These are phyloP conservation scores for Lachancea meyersii DNA, from an alignment of 805 yeast species.

Conservation along the genomic window DNA sequence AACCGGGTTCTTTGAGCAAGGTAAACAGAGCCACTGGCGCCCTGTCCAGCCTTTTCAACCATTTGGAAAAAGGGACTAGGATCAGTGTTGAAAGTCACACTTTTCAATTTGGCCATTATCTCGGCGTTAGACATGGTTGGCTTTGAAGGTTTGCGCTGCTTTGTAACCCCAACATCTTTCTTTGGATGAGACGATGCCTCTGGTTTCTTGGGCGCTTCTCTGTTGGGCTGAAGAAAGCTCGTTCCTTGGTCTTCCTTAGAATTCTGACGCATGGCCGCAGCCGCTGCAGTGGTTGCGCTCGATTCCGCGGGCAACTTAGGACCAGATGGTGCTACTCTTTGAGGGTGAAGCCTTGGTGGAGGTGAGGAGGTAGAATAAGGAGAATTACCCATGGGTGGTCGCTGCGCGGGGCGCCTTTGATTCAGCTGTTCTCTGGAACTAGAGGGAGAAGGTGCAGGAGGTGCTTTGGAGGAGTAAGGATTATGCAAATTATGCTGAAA, in stretches of 20 bases:
- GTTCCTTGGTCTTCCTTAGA: constrained; percentile 8
- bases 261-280: constrained; percentile 17
- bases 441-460: constrained; percentile 12
- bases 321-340: constrained; percentile 7
- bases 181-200: constrained; percentile 11
- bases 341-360: constrained; percentile 23
- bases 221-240: constrained; percentile 20
- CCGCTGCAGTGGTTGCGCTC: constrained; percentile 15
- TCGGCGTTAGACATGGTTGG: constrained; percentile 80
- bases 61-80: constrained; percentile 79
- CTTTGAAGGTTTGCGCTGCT: constrained; percentile 44
- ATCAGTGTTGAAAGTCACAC: constrained; percentile 76
- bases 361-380: constrained; percentile 8
- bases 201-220: constrained; percentile 31
- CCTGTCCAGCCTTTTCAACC: constrained; percentile 89
- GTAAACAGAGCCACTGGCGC: constrained; percentile 95
- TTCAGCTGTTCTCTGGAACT: constrained; percentile 1
- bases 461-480: constrained; percentile 8
- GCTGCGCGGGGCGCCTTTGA: constrained; percentile 18
- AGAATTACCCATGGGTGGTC: constrained; percentile 11
- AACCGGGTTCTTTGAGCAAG: constrained; percentile 60
- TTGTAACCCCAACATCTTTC: constrained; percentile 31
- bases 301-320: constrained; percentile 14
- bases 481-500: constrained; percentile 9
- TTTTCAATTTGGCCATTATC: constrained; percentile 68